A percentile compares a stretch with the other conserved stretches of the same genome.
Evolutionary conservation across 495 filamentous ascomycete species (phyloP).

Genomic region (Aspergillus saccharolyticus): DNA sequence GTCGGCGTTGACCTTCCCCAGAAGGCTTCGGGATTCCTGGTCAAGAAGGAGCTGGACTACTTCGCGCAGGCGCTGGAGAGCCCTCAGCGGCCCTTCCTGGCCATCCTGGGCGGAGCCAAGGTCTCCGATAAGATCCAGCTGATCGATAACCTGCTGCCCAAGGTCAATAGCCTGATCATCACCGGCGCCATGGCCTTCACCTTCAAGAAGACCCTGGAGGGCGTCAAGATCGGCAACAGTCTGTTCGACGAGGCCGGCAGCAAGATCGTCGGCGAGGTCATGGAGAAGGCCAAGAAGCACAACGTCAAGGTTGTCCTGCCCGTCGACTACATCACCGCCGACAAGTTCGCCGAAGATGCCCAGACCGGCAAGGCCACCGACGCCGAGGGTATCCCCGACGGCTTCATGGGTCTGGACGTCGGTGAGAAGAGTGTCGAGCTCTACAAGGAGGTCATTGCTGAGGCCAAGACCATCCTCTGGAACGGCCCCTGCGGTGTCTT

Average conservation of each 20-base stretch:
- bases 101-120: conserved; percentile 97
- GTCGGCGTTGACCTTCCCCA: conserved; percentile 92
- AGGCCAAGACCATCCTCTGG: conserved; percentile 97
- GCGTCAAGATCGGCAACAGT: conserved; percentile 82
- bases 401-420: conserved; percentile 95
- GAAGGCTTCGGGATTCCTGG: conserved; percentile 93
- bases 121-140: conserved; percentile 99
- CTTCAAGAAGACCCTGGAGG: conserved; percentile 97
- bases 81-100: conserved; percentile 93
- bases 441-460: conserved; percentile 76
- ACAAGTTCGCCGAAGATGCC: conserved; percentile 89
- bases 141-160: conserved; percentile 96
- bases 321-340: conserved; percentile 90
- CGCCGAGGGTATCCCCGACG: conserved; percentile 84
- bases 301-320: conserved; percentile 91
- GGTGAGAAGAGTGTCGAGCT: conserved; percentile 80
- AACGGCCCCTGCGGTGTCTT: conserved; percentile 97
- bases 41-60: conserved; percentile 99
- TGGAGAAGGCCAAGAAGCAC: conserved; percentile 95
- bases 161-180: conserved; percentile 94
- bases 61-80: conserved; percentile 95
- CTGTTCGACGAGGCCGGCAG: conserved; percentile 92
- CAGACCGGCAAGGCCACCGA: conserved; percentile 78
- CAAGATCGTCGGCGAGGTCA: conserved; percentile 82
- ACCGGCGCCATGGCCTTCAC: conserved; percentile 99